Evolutionary conservation across 192 early-diverging fungal genomes (phyloP), one percentile per base, ranked within the genome.

Genomic region (Pilaira anomala): DNA sequence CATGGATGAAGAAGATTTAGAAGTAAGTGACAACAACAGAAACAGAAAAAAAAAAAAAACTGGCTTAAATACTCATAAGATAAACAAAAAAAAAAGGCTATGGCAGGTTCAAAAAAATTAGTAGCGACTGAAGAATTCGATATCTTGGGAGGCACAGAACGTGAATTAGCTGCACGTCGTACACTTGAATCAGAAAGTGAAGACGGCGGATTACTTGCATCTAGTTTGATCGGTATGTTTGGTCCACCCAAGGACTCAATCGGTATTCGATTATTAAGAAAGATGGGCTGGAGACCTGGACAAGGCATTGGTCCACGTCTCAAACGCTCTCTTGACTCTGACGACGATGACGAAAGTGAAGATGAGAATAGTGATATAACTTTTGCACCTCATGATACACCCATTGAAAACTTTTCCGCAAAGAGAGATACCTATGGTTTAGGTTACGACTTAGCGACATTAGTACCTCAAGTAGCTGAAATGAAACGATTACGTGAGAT

Each of bases 1-100:
- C 62, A 98, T 98, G 97, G 97, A 98, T 75, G 93, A 95, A 6
- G 94, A 98, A 65, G 97, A 98, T 62, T 62, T 91, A 19, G 86
- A 84, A 61, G 92, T 81, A 75, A 40, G 55, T 62, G 18, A 48
- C 18, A 18, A 14, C 18, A 12, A n/a, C n/a, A n/a, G n/a, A n/a
- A n/a, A 12, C 14, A 3, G 51, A 42, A 50, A 19, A 19, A 3
- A 58, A 24, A 7, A 14, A 13, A 49, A 24, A 18, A 49, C n/a
- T n/a, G n/a, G 24, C 49, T 51, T 3, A 8, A 21, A 21, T 64
- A 33, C 16, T 24, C 21, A 16, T 7, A n/a, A 22, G 1, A 13
- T 18, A 29, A 3, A 16, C 7, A 28, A 29, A 51, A n/a, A 30
- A 33, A 33, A 33, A 33, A 33, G 86, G 80, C 80, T 59, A 40